Conservation (phyloP, 192 early-diverging fungal species). For the Podila clonocystis region DNA sequence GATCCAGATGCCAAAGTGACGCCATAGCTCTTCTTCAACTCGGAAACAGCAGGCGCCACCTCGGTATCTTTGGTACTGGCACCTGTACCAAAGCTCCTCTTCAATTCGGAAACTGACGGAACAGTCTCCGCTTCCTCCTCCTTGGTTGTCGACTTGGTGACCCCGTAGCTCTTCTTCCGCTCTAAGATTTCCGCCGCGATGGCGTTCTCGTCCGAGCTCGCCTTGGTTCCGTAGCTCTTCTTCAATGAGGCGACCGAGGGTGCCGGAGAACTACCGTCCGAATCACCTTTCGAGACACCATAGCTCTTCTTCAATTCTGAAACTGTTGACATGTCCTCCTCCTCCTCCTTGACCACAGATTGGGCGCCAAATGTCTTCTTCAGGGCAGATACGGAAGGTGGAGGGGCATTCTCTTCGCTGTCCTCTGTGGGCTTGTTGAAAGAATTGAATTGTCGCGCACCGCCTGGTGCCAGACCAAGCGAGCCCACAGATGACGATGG, state of each 20-base stretch:
- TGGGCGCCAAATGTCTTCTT: background rate
- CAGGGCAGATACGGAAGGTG: conserved; percentile 14
- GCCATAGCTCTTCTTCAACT: background rate
- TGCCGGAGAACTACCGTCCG: background rate
- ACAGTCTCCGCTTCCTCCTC: background rate
- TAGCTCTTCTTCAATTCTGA: conserved; percentile 24
- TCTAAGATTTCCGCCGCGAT: no score
- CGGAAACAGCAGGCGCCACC: background rate
- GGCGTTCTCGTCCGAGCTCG: no score
- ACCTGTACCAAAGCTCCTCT: background rate
- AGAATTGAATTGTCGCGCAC: conserved; percentile 13
- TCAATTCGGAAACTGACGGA: background rate
- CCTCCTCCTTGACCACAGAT: background rate
- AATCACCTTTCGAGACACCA: background rate
- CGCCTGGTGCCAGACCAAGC: background rate
- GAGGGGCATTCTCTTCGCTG: background rate
- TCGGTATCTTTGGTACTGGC: background rate
- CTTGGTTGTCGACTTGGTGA: background rate
- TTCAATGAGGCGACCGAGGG: conserved; percentile 2
- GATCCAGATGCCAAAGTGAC: background rate
- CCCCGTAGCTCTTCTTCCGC: conserved; percentile 1
- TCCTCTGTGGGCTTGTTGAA: conserved; percentile 6
- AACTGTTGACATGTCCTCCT: background rate
- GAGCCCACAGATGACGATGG: background rate
- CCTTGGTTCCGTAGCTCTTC: background rate